Evolutionary conservation across 345 rosid genomes (phyloP), one percentile per base, ranked within the genome.

Genomic region (Leavenworthia alabamica): DNA sequence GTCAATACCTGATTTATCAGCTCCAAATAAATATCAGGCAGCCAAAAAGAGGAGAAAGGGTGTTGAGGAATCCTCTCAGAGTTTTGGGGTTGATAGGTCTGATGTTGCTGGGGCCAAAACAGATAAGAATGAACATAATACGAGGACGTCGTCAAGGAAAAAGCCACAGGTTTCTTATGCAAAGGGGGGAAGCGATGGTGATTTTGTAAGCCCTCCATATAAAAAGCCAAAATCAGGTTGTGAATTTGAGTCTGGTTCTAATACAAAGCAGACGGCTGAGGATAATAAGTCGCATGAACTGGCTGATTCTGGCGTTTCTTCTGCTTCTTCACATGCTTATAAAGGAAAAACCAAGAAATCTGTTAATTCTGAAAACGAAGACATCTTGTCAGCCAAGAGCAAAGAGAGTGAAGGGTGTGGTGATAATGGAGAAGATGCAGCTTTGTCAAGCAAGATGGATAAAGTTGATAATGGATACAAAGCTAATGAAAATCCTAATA

Each of bases 101-200:
- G 67, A 42, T 64, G 79, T 67, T 36, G 29, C 22, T 56, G 75
- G 67, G 23, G 68, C 10, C 28, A 53, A 70, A 75, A 54, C 22
- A 36, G 52, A 7, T 40, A 26, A 23, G 7, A 39, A 56, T 56
- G 78, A 64, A 66, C 40, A 62, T 67, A 53, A 45, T 9, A 29
- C 46, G 35, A 77, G 84, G 58, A 79, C 76, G 73, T 79, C 92
- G 35, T 57, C 74, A 19, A 78, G 88, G 77, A 73, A 51, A 37
- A 84, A 79, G 76, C 82, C 74, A 39, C 70, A 64, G 14, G 67
- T 76, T 41, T 67, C 69, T 44, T 64, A 51, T 56, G 17, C 51
- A 27, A 79, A 81, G 62, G 53, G 56, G 4, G 29, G 59, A 51
- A 17, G 50, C 29, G 57, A 52, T 67, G 78, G 57, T 50, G 83